Conservation (phyloP, 2,329 filamentous ascomycete genomes). For the Onygenales sp. region DNA sequence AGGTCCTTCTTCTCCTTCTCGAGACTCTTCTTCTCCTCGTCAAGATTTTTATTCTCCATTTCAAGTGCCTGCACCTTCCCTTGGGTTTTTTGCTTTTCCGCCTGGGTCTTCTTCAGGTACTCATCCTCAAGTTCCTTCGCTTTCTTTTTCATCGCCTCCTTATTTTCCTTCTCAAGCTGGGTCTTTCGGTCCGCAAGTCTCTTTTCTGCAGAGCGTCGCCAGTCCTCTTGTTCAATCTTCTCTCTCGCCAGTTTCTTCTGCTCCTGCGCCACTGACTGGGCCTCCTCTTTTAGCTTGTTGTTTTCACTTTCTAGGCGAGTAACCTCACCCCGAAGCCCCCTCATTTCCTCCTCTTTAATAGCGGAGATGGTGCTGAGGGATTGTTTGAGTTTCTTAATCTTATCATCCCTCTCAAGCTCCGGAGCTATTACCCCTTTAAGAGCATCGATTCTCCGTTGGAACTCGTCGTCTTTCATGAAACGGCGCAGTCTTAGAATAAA, state of each 20-base stretch:
- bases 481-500: background rate
- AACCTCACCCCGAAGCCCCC: background rate
- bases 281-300: background rate
- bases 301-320: background rate
- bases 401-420: background rate
- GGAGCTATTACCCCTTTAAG: background rate
- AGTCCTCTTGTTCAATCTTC: background rate
- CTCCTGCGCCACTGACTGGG: background rate
- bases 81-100: background rate
- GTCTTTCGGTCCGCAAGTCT: background rate
- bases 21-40: background rate
- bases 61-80: background rate
- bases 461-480: background rate
- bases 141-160: background rate
- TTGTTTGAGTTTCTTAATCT: background rate
- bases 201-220: background rate
- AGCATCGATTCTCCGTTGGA: background rate
- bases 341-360: background rate
- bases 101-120: background rate
- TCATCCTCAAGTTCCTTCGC: background rate
- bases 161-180: background rate
- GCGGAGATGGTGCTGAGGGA: background rate
- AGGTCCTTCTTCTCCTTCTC: background rate
- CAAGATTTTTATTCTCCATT: background rate
- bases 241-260: background rate